phyloP scores from a whole-genome alignment of 78 protist species.

The Polysphondylium violaceum region DNA sequence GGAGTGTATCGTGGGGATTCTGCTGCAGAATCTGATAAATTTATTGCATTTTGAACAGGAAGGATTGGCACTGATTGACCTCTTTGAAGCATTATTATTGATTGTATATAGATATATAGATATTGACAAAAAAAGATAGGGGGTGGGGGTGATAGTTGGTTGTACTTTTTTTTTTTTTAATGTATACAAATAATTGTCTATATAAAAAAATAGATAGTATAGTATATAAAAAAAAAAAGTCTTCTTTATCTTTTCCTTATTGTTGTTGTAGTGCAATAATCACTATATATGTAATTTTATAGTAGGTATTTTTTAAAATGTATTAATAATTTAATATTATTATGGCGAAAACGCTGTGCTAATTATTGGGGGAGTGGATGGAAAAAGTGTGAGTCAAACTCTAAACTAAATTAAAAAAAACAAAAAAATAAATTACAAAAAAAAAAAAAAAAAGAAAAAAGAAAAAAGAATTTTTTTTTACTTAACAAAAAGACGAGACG shows the following conservation, averaged over 20 bases:
- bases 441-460: too few relatives aligned
- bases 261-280: too few relatives aligned
- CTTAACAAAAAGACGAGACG: neutral
- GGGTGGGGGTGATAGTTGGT: neutral
- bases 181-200: neutral
- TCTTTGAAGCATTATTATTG: conserved; percentile 29
- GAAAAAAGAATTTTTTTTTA: too few relatives aligned
- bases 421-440: too few relatives aligned
- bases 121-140: neutral
- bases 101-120: neutral
- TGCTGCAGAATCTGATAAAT: neutral
- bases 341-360: neutral
- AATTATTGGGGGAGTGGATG: neutral
- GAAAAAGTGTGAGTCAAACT: neutral
- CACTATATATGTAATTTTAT: too few relatives aligned
- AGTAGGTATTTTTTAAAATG: too few relatives aligned
- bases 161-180: too few relatives aligned
- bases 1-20: conserved; percentile 17
- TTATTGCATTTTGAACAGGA: neutral
- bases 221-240: too few relatives aligned
- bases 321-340: too few relatives aligned
- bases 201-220: too few relatives aligned
- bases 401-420: too few relatives aligned
- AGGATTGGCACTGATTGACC: conserved; percentile 7
- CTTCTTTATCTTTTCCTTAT: too few relatives aligned